Base-by-base conservation (phyloP, 1,284 basidiomycete genomes). In the Leccinum insolens region DNA sequence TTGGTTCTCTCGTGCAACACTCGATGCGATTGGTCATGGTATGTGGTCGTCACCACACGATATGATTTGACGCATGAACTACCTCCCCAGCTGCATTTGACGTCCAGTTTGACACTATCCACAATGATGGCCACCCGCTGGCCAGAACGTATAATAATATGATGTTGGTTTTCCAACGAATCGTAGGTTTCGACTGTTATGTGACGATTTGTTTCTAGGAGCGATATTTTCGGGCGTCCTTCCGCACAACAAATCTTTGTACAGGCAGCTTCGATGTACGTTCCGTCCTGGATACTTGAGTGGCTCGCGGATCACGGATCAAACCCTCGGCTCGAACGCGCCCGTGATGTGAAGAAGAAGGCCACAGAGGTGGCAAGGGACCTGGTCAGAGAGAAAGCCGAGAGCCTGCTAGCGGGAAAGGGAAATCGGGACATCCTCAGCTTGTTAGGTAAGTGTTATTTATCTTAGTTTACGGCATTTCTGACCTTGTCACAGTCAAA, bases 21-120 rank as follows among this genome's bases (percentile, higher is more conserved):
- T 86, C 61, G 85, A 85, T 74, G 80, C 82, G 7, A 82, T 85
- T 46, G 85, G 83, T 4, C 77, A 81, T 74, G 82, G 84, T 83
- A 65, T 2, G 65, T 63, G 65, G 31, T 67, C 77, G 3, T 68
- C 65, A 55, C 65, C 17, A 37, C 3, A 39, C 14, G 7, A 63
- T 17, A 28, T 15, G 17, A 62, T 60, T 15, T 37, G 55, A 49
- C 22, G n/a, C 3, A 63, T 41, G 46, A 66, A 20, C 22, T 12
- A 39, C 15, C 63, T 22, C 60, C 57, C 58, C 58, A 84, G 83
- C 78, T 65, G 83, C 80, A 57, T 86, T 85, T 66, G 82, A 82
- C 63, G 78, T 83, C 68, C 75, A 78, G 37, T 84, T 85, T 58
- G 75, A 75, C 20, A 73, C 77, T 61, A 70, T 79, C 61, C 76